A percentile compares a stretch with the other conserved stretches of the same genome.
Conservation (phyloP, 345 rosid genomes). For the Boechera divaricarpa region DNA sequence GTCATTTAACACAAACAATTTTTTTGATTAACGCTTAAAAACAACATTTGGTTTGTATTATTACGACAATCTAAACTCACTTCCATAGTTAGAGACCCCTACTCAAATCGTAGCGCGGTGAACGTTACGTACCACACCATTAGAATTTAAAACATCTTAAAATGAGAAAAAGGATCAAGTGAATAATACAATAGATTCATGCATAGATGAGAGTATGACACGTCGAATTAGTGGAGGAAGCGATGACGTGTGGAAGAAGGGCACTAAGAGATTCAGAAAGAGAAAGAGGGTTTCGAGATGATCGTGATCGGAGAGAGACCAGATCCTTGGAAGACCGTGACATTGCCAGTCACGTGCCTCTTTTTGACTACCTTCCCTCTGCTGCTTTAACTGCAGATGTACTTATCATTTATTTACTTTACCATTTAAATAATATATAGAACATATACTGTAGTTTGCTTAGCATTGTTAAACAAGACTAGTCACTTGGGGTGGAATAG, state of each 20-base stretch:
- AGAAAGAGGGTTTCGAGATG: slow-evolving; percentile 4
- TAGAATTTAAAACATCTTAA: neutral
- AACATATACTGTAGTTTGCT: slow-evolving; percentile 28
- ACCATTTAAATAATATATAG: neutral
- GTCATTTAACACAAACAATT: neutral
- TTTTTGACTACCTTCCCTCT: slow-evolving; percentile 35
- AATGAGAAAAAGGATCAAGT: neutral
- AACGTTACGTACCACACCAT: neutral
- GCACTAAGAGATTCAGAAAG: slow-evolving; percentile 29
- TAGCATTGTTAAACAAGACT: slow-evolving; percentile 28
- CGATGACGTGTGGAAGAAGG: slow-evolving; percentile 42
- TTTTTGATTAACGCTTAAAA: neutral
- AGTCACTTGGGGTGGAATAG: neutral
- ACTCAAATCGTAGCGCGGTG: slow-evolving; percentile 7
- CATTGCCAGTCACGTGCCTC: slow-evolving; percentile 46
- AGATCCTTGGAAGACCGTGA: slow-evolving; percentile 49
- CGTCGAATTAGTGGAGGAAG: slow-evolving; percentile 32
- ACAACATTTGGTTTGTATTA: neutral
- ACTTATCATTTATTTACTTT: slow-evolving; percentile 31
- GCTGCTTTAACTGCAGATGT: slow-evolving; percentile 34
- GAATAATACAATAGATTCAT: neutral
- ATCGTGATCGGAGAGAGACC: slow-evolving; percentile 45
- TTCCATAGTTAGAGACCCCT: neutral
- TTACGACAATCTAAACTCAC: neutral
- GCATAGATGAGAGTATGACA: slow-evolving; percentile 8